These are phyloP conservation scores for Petasospora rhodanensis DNA, from an alignment of 1,139 yeast species.

Conservation along the genomic window DNA sequence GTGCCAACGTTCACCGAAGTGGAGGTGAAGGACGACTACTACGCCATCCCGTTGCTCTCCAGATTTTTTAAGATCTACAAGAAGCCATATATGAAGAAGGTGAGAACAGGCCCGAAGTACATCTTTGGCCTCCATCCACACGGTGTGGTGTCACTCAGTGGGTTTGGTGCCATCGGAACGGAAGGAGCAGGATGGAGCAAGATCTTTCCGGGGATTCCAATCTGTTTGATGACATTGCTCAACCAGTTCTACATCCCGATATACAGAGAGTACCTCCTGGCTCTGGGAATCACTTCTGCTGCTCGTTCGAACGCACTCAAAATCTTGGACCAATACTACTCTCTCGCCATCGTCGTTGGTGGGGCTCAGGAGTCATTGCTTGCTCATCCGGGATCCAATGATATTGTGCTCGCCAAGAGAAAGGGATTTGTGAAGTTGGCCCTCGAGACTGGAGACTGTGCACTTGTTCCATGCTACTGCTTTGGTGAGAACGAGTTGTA, in stretches of 20 bases:
- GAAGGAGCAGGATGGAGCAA: conserved; percentile 69
- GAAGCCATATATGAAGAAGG: conserved; percentile 14
- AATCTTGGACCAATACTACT: conserved; percentile 62
- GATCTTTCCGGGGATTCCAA: conserved; percentile 76
- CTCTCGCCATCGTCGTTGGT: conserved; percentile 88
- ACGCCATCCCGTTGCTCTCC: conserved; percentile 8
- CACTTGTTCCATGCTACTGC: conserved; percentile 82
- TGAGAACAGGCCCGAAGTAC: conserved; percentile 63
- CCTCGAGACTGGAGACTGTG: conserved; percentile 69
- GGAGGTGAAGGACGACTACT: conserved; percentile 20
- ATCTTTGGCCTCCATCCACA: conserved; percentile 96
- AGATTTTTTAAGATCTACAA: conserved; percentile 11
- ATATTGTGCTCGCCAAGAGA: conserved; percentile 69
- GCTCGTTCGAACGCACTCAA: conserved; percentile 67
- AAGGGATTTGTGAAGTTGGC: conserved; percentile 90
- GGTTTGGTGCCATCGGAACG: conserved; percentile 79
- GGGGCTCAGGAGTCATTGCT: conserved; percentile 90
- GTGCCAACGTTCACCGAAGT: conserved; percentile 63
- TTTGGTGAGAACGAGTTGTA: conserved; percentile 90
- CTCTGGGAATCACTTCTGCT: conserved; percentile 84
- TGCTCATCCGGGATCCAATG: conserved; percentile 56
- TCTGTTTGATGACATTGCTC: conserved; percentile 73
- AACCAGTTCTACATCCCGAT: conserved; percentile 87
- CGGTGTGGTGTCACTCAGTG: conserved; percentile 93
- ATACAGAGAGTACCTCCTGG: conserved; percentile 78